Base-by-base conservation (phyloP, 1,139 yeast species). In the Scheffersomyces parashehatae region DNA sequence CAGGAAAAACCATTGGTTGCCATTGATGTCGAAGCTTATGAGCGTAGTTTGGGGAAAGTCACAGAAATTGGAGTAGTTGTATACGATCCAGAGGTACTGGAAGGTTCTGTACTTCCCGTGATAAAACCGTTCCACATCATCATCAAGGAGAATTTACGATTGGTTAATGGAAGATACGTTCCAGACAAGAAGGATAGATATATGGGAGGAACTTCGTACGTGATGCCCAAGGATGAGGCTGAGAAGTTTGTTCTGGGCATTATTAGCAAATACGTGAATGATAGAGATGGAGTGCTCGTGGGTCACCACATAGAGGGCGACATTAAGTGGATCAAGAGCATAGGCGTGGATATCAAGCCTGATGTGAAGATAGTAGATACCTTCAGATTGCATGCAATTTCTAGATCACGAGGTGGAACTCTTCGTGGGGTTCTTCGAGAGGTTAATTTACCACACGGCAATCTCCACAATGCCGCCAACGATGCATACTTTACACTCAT, bases 401-500 rank as follows among this genome's bases (percentile, higher is more conserved):
- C 58, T 7, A 39, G 61, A 2, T 39, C 43, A 10, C 36, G 46
- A 8, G 60, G 59, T 3, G 62, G 59, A 5, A 53, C 58, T 1
- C 50, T 61, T 6, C 48, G 60, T 5, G 62, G 60, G 3, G 49
- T 58, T 11, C 46, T 60, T 13, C 53, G 62, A 5, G 44, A 46
- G 26, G 47, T 54, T 15, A 54, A 48, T 3, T 55, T 62, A 15
- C 63, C 64, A 2, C 60, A 58, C 37, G 59, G 57, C 8, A 47
- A 53, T 29, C 54, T 61, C 34, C 66, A 61, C 41, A 61, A 61
- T 38, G 66, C 66, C 2, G 64, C 60, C 32, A 61, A 61, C 42
- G 66, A 61, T 39, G 64, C 66, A 4, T 61, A 60, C 46, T 61
- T 57, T 43, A 60, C 66, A 9, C 42, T 61, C n/a, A 42, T 59